phyloP scores from a whole-genome alignment of 2,329 filamentous ascomycete species.

The Monosporascus cannonballus region DNA sequence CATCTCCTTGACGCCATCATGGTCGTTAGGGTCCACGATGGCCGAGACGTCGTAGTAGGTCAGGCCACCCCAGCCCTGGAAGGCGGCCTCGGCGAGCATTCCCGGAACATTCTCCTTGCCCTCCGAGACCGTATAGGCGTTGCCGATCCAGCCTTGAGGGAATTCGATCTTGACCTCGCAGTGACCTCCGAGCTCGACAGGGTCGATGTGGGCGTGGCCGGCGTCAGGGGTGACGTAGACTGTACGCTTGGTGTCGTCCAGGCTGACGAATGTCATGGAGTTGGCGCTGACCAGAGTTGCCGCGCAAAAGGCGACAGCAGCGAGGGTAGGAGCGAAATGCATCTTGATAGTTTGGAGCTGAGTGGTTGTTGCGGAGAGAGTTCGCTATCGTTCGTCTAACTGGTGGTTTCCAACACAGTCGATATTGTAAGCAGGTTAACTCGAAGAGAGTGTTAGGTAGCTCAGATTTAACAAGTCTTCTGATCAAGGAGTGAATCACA shows the following conservation, averaged over 20 bases:
- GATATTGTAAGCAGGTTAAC: constrained; percentile 8
- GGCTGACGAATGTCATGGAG: constrained; percentile 52
- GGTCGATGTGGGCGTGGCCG: constrained; percentile 27
- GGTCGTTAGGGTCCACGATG: constrained; percentile 46
- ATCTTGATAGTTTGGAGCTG: constrained; percentile 40
- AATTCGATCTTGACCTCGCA: constrained; percentile 35
- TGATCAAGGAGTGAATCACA: constrained; percentile 24
- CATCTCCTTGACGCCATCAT: constrained; percentile 48
- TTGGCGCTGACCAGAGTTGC: constrained; percentile 40
- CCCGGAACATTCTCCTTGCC: constrained; percentile 37
- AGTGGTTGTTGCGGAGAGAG: constrained; percentile 10
- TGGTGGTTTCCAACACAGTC: constrained; percentile 1
- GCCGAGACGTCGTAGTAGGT: constrained; percentile 56
- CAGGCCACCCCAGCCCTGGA: constrained; percentile 39
- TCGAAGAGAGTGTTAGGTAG: constrained; percentile 11
- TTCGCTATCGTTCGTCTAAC: constrained; percentile 3
- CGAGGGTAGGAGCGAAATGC: constrained; percentile 44
- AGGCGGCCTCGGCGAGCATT: constrained; percentile 48
- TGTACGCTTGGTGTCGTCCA: constrained; percentile 44
- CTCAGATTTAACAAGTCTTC: constrained; percentile 14
- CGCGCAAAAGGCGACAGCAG: constrained; percentile 35
- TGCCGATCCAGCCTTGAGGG: constrained; percentile 40
- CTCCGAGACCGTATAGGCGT: constrained; percentile 43
- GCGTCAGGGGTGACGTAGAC: constrained; percentile 44
- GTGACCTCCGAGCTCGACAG: constrained; percentile 34